phyloP scores from a whole-genome alignment of 257 asterid genomes.

The Linderniella brevidens region DNA sequence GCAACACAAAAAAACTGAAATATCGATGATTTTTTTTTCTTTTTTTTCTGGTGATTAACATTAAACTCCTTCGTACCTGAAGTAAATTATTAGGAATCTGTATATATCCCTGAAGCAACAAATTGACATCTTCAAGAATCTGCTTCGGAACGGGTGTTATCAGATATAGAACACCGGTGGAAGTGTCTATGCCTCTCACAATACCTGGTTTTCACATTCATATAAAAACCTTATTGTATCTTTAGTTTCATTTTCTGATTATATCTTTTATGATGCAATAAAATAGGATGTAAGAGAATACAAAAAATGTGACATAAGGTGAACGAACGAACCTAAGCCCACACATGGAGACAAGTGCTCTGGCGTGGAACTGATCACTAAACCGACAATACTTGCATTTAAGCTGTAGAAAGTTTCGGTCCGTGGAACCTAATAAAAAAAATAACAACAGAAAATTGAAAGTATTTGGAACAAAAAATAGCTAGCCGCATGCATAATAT shows the following conservation, averaged over 20 bases:
- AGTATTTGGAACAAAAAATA: too few species aligned
- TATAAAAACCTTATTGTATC: neutral
- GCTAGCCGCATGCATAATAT: neutral
- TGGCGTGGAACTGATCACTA: constrained; percentile 44
- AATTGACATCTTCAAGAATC: constrained; percentile 59
- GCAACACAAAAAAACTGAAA: constrained; percentile 1
- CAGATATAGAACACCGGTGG: constrained; percentile 35
- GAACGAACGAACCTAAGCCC: constrained; percentile 74
- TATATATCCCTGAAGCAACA: constrained; percentile 69
- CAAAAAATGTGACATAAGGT: neutral
- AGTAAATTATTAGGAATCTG: constrained; percentile 62
- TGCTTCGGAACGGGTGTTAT: constrained; percentile 70
- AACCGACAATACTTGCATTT: constrained; percentile 82
- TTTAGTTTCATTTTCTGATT: neutral
- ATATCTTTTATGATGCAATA: neutral
- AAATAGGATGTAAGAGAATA: neutral
- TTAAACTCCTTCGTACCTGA: constrained; percentile 39
- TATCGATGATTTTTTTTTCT: neutral
- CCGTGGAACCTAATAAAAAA: constrained; percentile 37
- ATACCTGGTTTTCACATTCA: constrained; percentile 39
- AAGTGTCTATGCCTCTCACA: constrained; percentile 68
- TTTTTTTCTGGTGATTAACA: too few species aligned
- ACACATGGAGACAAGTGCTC: constrained; percentile 59
- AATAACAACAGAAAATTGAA: neutral
- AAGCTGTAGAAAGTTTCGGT: constrained; percentile 65